Evolutionary conservation across 441 rosid genomes (phyloP), one percentile per base, ranked within the genome.

Genomic region (Erodium chrysanthum): DNA sequence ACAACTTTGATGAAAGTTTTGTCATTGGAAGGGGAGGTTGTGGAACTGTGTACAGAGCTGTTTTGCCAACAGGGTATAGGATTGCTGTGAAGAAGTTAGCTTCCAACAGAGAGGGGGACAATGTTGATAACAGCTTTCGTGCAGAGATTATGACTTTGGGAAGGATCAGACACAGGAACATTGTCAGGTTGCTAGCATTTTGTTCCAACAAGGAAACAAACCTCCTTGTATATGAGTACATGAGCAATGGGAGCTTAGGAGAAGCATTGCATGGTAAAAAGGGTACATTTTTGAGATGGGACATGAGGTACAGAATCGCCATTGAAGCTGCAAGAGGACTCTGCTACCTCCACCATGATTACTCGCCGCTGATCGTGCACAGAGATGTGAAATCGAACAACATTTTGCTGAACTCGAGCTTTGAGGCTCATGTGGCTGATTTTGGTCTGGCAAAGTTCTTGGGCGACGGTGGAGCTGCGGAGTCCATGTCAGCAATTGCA

Each of bases 311-410:
- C 72, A 71, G 70, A 40, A 83, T 94, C 21, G 98, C 96, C 52
- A 85, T 94, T 56, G 98, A 97, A 68, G 88, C 98, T 66, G 98
- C 96, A 10, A 92, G 91, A 79, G 98, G 98, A 56, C 96, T 94
- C 70, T 83, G 96, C 64, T 91, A 94, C 77, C 78, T 94, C 56
- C 98, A 94, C 73, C 97, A 94, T 67, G 97, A 89, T 56, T 94
- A 97, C 83, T 89, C 85, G 77, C 98, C 98, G 7, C 85, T 82
- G 77, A 91, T 91, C 67, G 67, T 94, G 69, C 98, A 94, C 77
- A 96, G 97, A 0, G 97, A 94, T 79, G 91, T 94, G 68, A 94
- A 94, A 74, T 94, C 96, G 29, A 89, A 84, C 58, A 94, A 94
- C 75, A 94, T 94, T 68, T 81, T 94, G 2, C 90, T 93, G 5